Evolutionary conservation across 106 monocot species (phyloP), one percentile per base, ranked within the genome.

Genomic region (Acorus gramineus): DNA sequence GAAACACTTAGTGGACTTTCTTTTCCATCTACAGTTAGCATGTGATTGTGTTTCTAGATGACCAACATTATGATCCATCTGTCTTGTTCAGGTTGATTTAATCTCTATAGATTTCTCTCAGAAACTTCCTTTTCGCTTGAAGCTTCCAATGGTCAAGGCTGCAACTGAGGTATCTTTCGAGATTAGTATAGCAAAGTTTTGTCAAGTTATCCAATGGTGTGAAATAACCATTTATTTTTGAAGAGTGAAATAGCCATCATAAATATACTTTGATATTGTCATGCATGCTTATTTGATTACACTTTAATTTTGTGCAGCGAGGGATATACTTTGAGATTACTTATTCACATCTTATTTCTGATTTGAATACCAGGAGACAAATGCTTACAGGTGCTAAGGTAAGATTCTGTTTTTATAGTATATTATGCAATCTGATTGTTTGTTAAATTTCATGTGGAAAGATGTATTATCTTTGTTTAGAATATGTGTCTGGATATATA

Each of bases 101-200:
- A 91, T 96, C 71, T 44, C 91, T 11, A 62, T 96, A 13, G 85
- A 91, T 50, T 91, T 96, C 71, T 87, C 91, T 49, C 87, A 82
- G n/a, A 87, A 79, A 59, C 74, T 92, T 4, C 84, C 84, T 4
- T 96, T 91, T 60, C 80, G 87, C 47, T 66, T 87, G 66, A 91
- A 80, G 72, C 80, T 73, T 61, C 67, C 80, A 3, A 78, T 78
- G 80, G 78, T 96, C 66, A 66, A 91, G 67, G 75, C 67, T 65
- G 90, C 91, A 44, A 80, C 84, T 63, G 77, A 93, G 89, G 82
- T 93, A 56, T 57, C 55, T 14, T 44, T 50, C 11, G 44, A 47
- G 8, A 42, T 3, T 44, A 2, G 28, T 28, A 28, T 28, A 0
- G 28, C 28, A 28, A 28, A 28, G 1, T 28, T 28, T 28, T 28